Evolutionary conservation across 768 basidiomycete genomes (phyloP), one percentile per base, ranked within the genome.

Genomic region (Pleurotus tuoliensis): DNA sequence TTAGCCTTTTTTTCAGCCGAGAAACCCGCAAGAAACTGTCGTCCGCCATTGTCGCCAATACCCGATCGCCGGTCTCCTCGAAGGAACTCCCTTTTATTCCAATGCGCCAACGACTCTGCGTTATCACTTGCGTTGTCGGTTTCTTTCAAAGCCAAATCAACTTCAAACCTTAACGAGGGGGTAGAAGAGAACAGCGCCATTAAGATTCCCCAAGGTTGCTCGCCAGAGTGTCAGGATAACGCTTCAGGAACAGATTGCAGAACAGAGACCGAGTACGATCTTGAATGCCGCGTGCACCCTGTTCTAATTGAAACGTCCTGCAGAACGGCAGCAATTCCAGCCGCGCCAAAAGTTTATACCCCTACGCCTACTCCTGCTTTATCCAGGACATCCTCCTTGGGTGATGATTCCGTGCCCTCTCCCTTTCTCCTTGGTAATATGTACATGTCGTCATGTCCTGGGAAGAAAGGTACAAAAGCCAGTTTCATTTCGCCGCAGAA

Each of bases 361-460:
- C 15, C 39, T 7, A 16, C 39, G 18, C 41, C 34, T n/a, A 53
- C 39, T 0, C 51, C 51, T 18, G 5, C 39, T 16, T 25, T 53
- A 24, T 24, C 51, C 9, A 53, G 39, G 38, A 9, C 39, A 22
- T 53, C 51, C 12, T 16, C 38, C n/a, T 49, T 45, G 41, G 24
- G 39, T 45, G 40, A 38, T 22, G 47, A 13, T 16, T 15, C 45
- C 41, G 12, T 8, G 40, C n/a, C 25, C 39, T 48, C 58, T 41
- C 37, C 50, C 11, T 70, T 72, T 25, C 64, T 64, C 11, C 71
- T 96, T 7, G 95, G 95, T n/a, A 98, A 98, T 68, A 72, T 98
- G 18, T 80, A 88, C 50, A 70, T 98, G 30, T 93, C 90, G 5
- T 94, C 91, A 5, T 98, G 96, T 73, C 95, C 95, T 2, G 95